These are phyloP conservation scores for Tylopilus intermedius DNA, from an alignment of 768 basidiomycete genomes.

Conservation along the genomic window DNA sequence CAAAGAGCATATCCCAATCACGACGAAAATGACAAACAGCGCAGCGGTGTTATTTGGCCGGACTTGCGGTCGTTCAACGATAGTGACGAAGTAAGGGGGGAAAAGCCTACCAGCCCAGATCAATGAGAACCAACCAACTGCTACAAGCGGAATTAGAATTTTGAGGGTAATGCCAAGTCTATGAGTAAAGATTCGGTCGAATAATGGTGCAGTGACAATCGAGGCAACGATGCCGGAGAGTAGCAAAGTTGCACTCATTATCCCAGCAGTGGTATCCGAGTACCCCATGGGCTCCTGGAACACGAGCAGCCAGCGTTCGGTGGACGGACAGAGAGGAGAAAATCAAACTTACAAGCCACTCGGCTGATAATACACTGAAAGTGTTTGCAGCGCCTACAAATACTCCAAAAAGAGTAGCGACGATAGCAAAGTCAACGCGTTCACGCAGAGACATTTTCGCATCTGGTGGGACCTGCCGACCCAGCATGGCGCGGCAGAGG, in stretches of 20 bases:
- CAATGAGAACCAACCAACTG: constrained; percentile 61
- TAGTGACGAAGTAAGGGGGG: not conserved
- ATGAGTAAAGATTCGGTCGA: constrained; percentile 79
- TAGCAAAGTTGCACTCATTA: constrained; percentile 66
- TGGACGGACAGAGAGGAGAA: not conserved
- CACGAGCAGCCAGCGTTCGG: not conserved
- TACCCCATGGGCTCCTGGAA: constrained; percentile 69
- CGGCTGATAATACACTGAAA: constrained; percentile 60
- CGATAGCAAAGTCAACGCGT: constrained; percentile 64
- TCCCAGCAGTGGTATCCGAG: constrained; percentile 56
- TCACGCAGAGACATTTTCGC: constrained; percentile 60
- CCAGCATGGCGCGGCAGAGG: constrained; percentile 52
- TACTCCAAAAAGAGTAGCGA: constrained; percentile 56
- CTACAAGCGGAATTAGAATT: constrained; percentile 56
- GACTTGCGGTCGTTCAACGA: constrained; percentile 37
- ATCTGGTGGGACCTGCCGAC: constrained; percentile 36
- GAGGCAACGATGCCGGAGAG: constrained; percentile 69
- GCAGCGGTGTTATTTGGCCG: constrained; percentile 54
- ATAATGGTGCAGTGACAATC: constrained; percentile 63
- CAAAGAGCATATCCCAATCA: constrained; percentile 63
- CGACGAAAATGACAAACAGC: constrained; percentile 60
- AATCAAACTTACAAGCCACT: constrained; percentile 54
- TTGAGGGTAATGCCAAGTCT: constrained; percentile 59
- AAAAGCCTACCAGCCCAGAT: constrained; percentile 69
- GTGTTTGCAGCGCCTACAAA: constrained; percentile 61